Evolutionary conservation across 192 early-diverging fungal genomes (phyloP).

Genomic region (Linnemannia exigua): DNA sequence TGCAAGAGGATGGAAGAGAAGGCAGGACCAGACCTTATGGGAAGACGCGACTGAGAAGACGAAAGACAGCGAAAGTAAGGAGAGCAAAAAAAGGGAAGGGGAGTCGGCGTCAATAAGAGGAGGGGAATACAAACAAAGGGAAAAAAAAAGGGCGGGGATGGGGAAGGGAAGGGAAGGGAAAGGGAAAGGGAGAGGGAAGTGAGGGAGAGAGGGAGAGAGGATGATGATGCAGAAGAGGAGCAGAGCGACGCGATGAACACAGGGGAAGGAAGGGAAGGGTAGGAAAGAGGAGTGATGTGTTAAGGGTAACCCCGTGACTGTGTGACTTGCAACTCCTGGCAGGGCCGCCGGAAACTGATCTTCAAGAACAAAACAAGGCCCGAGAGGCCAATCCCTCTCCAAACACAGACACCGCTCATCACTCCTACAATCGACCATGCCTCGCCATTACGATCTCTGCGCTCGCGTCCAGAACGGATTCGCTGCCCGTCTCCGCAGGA

Average conservation of each 20-base stretch:
- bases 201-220: neutral
- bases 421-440: conserved; percentile 64
- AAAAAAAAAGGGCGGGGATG: neutral
- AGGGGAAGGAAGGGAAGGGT: neutral
- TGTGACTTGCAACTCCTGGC: no score
- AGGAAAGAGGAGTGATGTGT: neutral
- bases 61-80: neutral
- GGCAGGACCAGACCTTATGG: neutral
- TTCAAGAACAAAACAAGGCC: neutral
- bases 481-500: conserved; percentile 80
- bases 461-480: conserved; percentile 94
- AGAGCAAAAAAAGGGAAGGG: neutral
- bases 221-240: neutral
- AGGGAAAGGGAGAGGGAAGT: neutral
- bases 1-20: neutral
- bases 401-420: neutral
- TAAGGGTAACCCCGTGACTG: neutral
- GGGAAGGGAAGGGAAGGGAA: neutral
- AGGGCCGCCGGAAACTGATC: neutral
- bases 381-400: neutral
- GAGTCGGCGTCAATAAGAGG: neutral
- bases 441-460: conserved; percentile 86
- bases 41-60: neutral
- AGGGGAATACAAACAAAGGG: neutral
- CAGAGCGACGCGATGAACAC: neutral